A percentile compares a stretch with the other conserved stretches of the same genome.
phyloP scores from a whole-genome alignment of 192 early-diverging fungal genomes.

The Funneliformis mosseae region DNA sequence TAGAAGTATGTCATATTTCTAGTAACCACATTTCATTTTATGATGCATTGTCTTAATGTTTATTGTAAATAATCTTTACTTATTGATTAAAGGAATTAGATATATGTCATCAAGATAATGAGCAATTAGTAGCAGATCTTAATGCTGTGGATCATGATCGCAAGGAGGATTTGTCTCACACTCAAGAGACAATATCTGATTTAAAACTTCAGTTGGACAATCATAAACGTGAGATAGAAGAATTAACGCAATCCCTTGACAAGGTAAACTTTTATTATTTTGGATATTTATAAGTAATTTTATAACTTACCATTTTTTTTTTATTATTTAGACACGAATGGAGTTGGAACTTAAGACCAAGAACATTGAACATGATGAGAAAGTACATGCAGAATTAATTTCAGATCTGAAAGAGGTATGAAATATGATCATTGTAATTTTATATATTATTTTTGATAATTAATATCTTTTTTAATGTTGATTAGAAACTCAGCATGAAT shows the following conservation, averaged over 20 bases:
- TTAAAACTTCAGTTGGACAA: constrained; percentile 36
- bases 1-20: not conserved
- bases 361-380: constrained; percentile 26
- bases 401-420: constrained; percentile 38
- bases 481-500: constrained; percentile 6
- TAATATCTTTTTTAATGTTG: not conserved
- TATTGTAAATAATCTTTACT: not conserved
- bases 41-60: not conserved
- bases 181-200: constrained; percentile 32
- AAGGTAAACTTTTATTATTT: not conserved
- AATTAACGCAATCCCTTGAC: constrained; percentile 28
- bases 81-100: constrained; percentile 21
- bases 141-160: constrained; percentile 14
- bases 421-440: not conserved
- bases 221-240: constrained; percentile 37
- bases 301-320: not conserved
- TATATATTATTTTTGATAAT: not conserved
- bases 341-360: constrained; percentile 28
- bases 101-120: constrained; percentile 10
- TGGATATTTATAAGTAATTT: not conserved
- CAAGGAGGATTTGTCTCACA: constrained; percentile 25
- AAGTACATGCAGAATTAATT: constrained; percentile 43
- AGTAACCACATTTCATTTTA: constrained; percentile 4
- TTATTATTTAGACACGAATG: constrained; percentile 37
- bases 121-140: constrained; percentile 24